Evolutionary conservation across 352 stramenopile species (phyloP), one percentile per base, ranked within the genome.

Genomic region (Saprolegnia parasitica): DNA sequence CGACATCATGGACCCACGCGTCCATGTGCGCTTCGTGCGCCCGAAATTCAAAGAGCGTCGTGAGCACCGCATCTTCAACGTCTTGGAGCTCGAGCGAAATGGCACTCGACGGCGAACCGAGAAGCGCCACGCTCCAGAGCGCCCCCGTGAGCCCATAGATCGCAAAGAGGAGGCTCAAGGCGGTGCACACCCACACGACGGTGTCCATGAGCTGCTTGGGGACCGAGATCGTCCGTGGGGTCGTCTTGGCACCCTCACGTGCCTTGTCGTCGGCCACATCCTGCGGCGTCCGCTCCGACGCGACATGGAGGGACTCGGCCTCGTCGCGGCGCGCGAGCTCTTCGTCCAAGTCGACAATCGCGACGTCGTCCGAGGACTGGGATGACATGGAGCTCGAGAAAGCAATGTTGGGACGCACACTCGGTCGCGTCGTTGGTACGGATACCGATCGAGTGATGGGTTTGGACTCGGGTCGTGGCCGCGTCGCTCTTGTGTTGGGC

Each of bases 11-110:
- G 45, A 70, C 61, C 63, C 21, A 52, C 10, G 46, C 11, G 13
- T 60, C 49, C 63, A 70, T 60, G 6, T 21, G n/a, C 6, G 18
- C 49, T 62, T 70, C 63, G n/a, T 70, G 45, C n/a, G 49, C 18
- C 32, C 50, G 46, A 37, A 70, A 39, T 4, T 54, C 50, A 52
- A 24, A 29, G 24, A 60, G 45, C 23, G 63, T 62, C 5, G 16
- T 21, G 11, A 46, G n/a, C 13, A 70, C 32, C 10, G 63, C 5
- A 10, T 40, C 47, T 16, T 70, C 63, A 4, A 62, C 18, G n/a
- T 70, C 42, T 42, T 56, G 42, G 8, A 70, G 24, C 40, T 70
- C 63, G 15, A 62, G 9, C 21, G 55, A 35, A n/a, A 70, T 29
- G 20, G 9, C 32, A 24, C 63, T 52, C 6, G 20, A 29, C 20